Percentiles rank a stretch among this genome's conserved stretches.
These are phyloP conservation scores for Fabrea salina DNA, from an alignment of 169 alveolate genomes.

Conservation along the genomic window DNA sequence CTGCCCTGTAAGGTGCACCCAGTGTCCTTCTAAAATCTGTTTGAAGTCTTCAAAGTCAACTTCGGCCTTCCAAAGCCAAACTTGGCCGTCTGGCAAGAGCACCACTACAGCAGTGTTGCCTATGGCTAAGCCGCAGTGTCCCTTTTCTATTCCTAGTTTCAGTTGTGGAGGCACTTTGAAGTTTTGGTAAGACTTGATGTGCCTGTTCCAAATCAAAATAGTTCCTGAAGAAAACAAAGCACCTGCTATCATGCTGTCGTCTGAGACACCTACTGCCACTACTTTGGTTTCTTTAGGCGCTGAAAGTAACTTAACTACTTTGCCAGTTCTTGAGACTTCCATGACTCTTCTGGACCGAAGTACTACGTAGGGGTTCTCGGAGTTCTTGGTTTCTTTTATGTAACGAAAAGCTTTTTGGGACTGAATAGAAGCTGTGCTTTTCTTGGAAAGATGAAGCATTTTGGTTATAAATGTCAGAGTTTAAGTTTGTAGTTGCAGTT, in stretches of 20 bases:
- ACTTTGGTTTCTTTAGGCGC: constrained; percentile 7
- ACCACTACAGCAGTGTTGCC: background rate
- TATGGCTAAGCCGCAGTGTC: background rate
- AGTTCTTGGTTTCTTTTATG: background rate
- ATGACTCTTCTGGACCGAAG: background rate
- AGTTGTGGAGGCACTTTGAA: constrained; percentile 13
- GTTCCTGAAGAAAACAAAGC: background rate
- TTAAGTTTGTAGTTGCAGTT: too few relatives aligned
- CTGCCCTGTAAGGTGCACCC: background rate
- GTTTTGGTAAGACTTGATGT: background rate
- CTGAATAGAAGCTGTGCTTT: background rate
- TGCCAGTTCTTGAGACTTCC: constrained; percentile 10
- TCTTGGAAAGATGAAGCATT: background rate
- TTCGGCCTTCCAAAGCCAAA: constrained; percentile 23
- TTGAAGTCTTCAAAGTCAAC: constrained; percentile 10
- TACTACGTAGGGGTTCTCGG: background rate
- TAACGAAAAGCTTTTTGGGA: background rate
- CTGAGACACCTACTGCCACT: background rate
- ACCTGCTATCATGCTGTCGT: background rate
- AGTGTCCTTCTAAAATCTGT: background rate
- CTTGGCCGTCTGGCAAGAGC: constrained; percentile 2
- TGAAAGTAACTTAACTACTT: background rate
- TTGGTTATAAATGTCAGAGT: too few relatives aligned
- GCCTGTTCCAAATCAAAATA: background rate
- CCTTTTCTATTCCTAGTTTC: constrained; percentile 9